These are phyloP conservation scores for Phytophthora pistaciae DNA, from an alignment of 352 stramenopile species.

Conservation along the genomic window DNA sequence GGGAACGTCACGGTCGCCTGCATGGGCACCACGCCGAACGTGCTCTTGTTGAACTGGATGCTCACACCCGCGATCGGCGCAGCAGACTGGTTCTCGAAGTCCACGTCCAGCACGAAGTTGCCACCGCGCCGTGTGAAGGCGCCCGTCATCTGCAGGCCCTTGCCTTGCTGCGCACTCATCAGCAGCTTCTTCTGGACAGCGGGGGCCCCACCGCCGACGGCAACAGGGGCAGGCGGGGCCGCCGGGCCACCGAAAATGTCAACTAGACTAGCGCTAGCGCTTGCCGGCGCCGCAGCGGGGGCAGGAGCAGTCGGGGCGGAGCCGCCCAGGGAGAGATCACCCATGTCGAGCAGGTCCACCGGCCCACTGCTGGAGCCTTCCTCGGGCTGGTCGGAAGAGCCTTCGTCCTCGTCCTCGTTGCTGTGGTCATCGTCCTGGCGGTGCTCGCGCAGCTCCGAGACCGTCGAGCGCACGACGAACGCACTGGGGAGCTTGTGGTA, in stretches of 20 bases:
- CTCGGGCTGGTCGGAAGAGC: constrained; percentile 62
- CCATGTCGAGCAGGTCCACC: constrained; percentile 88
- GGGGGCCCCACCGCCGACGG: constrained; percentile 16
- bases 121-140: constrained; percentile 67
- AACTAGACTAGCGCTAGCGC: constrained; percentile 60
- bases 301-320: constrained; percentile 48
- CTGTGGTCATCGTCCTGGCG: constrained; percentile 71
- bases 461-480: constrained; percentile 87
- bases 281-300: constrained; percentile 34
- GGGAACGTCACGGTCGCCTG: constrained; percentile 91
- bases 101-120: constrained; percentile 79
- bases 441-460: constrained; percentile 79
- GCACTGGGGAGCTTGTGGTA: constrained; percentile 97
- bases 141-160: constrained; percentile 92
- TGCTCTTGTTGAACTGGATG: constrained; percentile 99
- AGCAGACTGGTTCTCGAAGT: constrained; percentile 91
- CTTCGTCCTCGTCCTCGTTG: constrained; percentile 80
- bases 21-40: constrained; percentile 95
- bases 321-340: constrained; percentile 80
- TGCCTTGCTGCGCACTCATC: constrained; percentile 83
- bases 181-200: constrained; percentile 74
- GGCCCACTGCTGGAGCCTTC: constrained; percentile 45
- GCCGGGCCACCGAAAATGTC: constrained; percentile 88
- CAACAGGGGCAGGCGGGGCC: constrained; percentile 42
- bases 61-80: constrained; percentile 91